These are phyloP conservation scores for Suillus fuscotomentosus DNA, from an alignment of 768 basidiomycete species.

Conservation along the genomic window DNA sequence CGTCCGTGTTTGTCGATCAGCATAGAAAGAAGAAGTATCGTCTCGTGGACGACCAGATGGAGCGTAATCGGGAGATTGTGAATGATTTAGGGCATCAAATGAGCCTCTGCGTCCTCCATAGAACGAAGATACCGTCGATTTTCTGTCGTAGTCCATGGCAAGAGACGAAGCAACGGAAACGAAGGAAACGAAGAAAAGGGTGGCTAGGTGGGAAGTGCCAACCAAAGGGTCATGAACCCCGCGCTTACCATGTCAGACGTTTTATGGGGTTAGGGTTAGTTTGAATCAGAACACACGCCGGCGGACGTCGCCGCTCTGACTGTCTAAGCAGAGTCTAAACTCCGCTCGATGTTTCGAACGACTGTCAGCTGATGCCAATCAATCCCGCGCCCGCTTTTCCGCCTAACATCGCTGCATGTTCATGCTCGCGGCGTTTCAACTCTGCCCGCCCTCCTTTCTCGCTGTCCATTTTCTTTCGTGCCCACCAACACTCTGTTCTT, in stretches of 20 bases:
- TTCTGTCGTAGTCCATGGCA: conserved; percentile 73
- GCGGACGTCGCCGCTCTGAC: no score
- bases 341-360: no score
- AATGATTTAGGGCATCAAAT: conserved; percentile 54
- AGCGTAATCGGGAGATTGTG: conserved; percentile 34
- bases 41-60: conserved; percentile 44
- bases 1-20: conserved; percentile 34
- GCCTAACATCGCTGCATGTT: no score
- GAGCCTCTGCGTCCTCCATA: conserved; percentile 61
- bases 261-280: conserved; percentile 26
- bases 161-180: conserved; percentile 1
- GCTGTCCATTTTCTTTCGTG: no score
- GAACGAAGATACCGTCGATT: conserved; percentile 79
- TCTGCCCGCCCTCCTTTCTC: no score
- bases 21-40: conserved; percentile 72
- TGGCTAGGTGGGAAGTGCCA: conserved; percentile 14
- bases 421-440: no score
- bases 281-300: background rate
- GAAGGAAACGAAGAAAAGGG: conserved; percentile 6
- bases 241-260: conserved; percentile 2
- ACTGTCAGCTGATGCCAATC: no score
- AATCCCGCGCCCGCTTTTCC: no score
- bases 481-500: no score
- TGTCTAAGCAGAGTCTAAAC: no score
- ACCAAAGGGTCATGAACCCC: background rate